Evolutionary conservation across 306 rosid species (phyloP).

Genomic region (Trichosanthes truncata): DNA sequence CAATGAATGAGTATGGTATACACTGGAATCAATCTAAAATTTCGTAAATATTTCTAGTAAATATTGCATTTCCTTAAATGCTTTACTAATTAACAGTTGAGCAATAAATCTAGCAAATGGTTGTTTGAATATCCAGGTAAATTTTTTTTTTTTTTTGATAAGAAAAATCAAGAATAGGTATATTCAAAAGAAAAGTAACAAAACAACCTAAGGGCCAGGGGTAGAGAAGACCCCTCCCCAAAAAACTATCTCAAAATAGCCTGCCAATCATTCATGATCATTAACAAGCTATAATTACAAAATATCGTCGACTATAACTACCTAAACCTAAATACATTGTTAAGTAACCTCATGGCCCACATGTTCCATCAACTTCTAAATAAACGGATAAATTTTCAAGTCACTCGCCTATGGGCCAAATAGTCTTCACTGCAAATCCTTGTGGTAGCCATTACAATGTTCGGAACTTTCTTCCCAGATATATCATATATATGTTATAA

Average conservation of each 20-base stretch:
- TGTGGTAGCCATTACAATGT: not conserved
- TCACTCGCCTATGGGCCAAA: not conserved
- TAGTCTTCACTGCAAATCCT: not conserved
- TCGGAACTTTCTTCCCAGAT: not conserved
- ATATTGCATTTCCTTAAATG: not conserved
- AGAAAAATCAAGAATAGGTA: too few species aligned
- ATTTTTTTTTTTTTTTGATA: too few species aligned
- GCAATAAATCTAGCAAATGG: not conserved
- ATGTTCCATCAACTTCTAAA: not conserved
- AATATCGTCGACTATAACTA: not conserved
- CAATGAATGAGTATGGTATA: conserved; percentile 87
- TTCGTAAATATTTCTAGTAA: not conserved
- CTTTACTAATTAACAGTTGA: not conserved
- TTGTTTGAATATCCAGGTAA: not conserved
- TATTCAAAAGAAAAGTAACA: too few species aligned
- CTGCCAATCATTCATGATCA: too few species aligned
- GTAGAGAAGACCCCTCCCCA: too few species aligned
- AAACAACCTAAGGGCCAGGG: too few species aligned
- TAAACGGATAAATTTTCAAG: not conserved
- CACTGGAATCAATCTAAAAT: conserved; percentile 39
- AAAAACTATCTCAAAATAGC: too few species aligned
- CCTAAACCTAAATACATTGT: not conserved
- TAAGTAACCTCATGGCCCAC: not conserved
- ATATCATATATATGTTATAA: not conserved
- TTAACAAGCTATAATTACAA: too few species aligned